Evolutionary conservation across 352 stramenopile species (phyloP).

Genomic region (Thraustochytrium striatum): DNA sequence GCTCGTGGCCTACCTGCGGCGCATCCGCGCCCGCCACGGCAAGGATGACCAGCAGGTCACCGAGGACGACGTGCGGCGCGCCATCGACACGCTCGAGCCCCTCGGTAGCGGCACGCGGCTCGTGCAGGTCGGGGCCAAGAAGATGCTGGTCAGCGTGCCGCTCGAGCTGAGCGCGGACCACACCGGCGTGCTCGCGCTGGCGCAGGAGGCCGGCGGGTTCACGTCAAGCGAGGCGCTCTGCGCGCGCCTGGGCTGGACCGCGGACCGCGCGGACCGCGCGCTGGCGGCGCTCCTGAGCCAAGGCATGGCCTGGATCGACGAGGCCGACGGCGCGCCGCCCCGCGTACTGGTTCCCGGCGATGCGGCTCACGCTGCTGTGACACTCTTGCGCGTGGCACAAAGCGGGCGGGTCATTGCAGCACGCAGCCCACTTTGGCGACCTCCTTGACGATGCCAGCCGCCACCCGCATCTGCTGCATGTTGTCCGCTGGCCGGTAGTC

Average conservation of each 20-base stretch:
- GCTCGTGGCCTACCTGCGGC: slow-evolving; percentile 56
- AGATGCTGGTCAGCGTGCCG: slow-evolving; percentile 81
- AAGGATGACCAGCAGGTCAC: slow-evolving; percentile 55
- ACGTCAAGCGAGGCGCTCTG: slow-evolving; percentile 76
- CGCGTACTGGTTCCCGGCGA: not conserved
- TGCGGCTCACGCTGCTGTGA: too few relatives aligned
- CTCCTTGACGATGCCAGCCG: not conserved
- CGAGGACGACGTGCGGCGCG: slow-evolving; percentile 85
- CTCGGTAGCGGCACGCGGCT: slow-evolving; percentile 88
- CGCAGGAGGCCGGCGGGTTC: slow-evolving; percentile 76
- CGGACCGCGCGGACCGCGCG: slow-evolving; percentile 81
- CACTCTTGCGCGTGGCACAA: not conserved
- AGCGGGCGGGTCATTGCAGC: not conserved
- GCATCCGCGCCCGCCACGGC: slow-evolving; percentile 13
- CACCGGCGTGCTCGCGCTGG: slow-evolving; percentile 80
- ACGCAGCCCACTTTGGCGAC: not conserved
- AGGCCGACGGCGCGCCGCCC: slow-evolving; percentile 48
- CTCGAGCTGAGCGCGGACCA: slow-evolving; percentile 90
- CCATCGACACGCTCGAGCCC: slow-evolving; percentile 88
- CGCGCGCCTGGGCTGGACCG: slow-evolving; percentile 75
- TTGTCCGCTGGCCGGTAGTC: not conserved
- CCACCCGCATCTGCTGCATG: not conserved
- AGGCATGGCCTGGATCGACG: slow-evolving; percentile 94
- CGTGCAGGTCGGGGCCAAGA: slow-evolving; percentile 61
- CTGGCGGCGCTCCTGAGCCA: slow-evolving; percentile 83